A percentile compares a stretch with the other conserved stretches of the same genome.
These are phyloP conservation scores for Ogataea dorogensis DNA, from an alignment of 805 yeast species.

Conservation along the genomic window DNA sequence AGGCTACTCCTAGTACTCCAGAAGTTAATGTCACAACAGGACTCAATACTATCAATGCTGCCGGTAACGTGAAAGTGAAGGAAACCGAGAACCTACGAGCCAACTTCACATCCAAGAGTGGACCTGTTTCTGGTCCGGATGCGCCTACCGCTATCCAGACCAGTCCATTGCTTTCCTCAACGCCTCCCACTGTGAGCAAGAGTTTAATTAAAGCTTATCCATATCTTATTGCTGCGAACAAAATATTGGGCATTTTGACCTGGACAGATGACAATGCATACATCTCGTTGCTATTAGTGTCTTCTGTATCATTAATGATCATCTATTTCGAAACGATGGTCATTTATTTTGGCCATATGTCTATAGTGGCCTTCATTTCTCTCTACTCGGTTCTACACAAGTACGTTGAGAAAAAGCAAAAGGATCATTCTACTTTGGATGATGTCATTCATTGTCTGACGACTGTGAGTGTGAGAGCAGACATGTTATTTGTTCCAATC, in stretches of 20 bases:
- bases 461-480: constrained; percentile 71
- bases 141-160: constrained; percentile 42
- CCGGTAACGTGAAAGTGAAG: constrained; percentile 28
- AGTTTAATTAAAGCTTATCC: constrained; percentile 84
- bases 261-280: constrained; percentile 90
- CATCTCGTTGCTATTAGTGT: constrained; percentile 63
- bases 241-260: constrained; percentile 67
- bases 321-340: constrained; percentile 77
- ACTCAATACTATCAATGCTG: constrained; percentile 20
- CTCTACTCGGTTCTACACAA: constrained; percentile 58
- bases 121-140: constrained; percentile 4
- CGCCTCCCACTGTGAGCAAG: constrained; percentile 89
- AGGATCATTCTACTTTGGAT: constrained; percentile 76
- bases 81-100: constrained; percentile 39
- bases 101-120: constrained; percentile 39
- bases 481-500: constrained; percentile 76
- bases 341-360: constrained; percentile 78
- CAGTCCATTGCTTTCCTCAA: constrained; percentile 80
- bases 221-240: constrained; percentile 70
- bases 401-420: constrained; percentile 56
- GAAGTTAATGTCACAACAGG: constrained; percentile 14
- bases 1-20: constrained; percentile 5
- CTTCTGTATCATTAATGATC: constrained; percentile 54
- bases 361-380: constrained; percentile 60
- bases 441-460: constrained; percentile 78